Base-by-base conservation (phyloP, 2,329 filamentous ascomycete genomes). In the Calonectria fujianensis region DNA sequence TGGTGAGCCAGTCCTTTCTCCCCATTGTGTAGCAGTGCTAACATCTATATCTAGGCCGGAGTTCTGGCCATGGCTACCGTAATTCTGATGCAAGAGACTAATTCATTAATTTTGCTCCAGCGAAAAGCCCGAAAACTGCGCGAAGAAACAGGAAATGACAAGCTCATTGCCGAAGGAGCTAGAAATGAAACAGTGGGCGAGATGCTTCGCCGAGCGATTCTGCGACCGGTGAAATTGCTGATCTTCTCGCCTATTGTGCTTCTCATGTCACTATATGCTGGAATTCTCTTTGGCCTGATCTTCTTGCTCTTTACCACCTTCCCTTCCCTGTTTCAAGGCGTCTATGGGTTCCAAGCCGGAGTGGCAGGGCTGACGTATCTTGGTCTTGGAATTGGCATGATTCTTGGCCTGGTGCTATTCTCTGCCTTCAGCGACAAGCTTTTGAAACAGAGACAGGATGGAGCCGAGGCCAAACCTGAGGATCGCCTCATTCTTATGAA, bases 401-500 rank as follows among this genome's bases (percentile, higher is more conserved):
- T 81, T 29, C 66, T 77, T 70, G 81, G 70, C 79, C 78, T 83
- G 31, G 69, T 77, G 1, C 2, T 70, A 1, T 76, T 76, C 20
- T 59, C 69, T n/a, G 31, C 24, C 16, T 14, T 78, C 2, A 72
- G 63, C 32, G 74, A 78, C 41, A 78, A 75, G 50, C 57, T 76
- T 13, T 18, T 69, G 31, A 67, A 63, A 31, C 35, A 45, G 32
- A 8, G 3, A 0, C 31, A 51, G 11, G 39, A 31, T 14, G 67
- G 61, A 29, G 50, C 10, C 14, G 37, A 27, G 18, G 4, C 48
- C 0, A 54, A 70, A 27, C 87, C 89, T 0, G 89, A 91, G 75
- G 86, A 86, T 76, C 85, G 89, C 4, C 82, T 90, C 0, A 90
- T 89, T 0, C 85, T 89, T 0, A 90, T 93, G 85, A 88, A 91